Base-by-base conservation (phyloP, 2,329 filamentous ascomycete genomes). In the Rhexocercosporidium sp. region DNA sequence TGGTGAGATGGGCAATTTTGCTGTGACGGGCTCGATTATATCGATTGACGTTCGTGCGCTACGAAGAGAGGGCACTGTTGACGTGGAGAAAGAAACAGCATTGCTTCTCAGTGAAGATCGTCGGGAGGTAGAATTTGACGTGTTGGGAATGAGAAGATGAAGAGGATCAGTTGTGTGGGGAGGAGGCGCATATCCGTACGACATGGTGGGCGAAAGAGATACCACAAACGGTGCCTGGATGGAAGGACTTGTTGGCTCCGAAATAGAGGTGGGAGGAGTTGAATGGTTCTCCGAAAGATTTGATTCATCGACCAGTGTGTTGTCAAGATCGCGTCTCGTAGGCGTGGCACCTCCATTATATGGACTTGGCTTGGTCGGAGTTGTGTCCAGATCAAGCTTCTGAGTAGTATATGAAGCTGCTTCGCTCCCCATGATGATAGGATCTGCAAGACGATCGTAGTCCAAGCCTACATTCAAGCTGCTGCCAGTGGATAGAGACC, bases 381-480 rank as follows among this genome's bases (percentile, higher is more conserved):
- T 20, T 2, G 49, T 16, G n/a, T 29, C 9, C 34, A 46, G 44
- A 29, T 39, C 25, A 3, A 12, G 25, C 49, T 12, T 62, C 20
- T 66, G 59, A 5, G 49, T 47, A 3, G 27, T 18, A 31, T 49
- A 49, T 2, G 66, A 66, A 11, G 27, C 47, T 25, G 49, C 31
- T 6, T 68, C 65, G 27, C 62, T 65, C 22, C 31, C 22, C 5
- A 49, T 39, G 12, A 63, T 25, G 7, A 49, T 29, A 14, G 60
- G 34, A 18, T 63, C 62, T 25, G 63, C 4, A 49, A 31, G 60
- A 5, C 29, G 57, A 18, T 56, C 31, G 14, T 62, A 64, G 29
- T 69, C 66, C 18, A 61, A 41, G 53, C 63, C 27, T 9, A 68
- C 63, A 57, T 69, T 62, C 14, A 67, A 29, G 37, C 63, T 70